Percentiles rank a stretch among this genome's conserved stretches.
phyloP scores from a whole-genome alignment of 306 rosid species.

The Inga leiocalycina region DNA sequence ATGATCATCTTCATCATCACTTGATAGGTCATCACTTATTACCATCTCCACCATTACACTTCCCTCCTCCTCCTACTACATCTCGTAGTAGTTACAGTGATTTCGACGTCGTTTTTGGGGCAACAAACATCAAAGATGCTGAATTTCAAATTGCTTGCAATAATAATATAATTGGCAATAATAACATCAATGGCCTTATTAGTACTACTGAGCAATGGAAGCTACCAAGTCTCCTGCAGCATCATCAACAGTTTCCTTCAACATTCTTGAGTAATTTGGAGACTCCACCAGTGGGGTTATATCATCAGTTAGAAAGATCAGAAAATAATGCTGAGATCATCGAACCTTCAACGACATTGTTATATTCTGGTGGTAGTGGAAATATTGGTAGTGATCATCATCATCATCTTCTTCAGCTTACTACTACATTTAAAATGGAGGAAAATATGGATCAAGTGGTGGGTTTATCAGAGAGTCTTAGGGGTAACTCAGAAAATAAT shows the following conservation, averaged over 20 bases:
- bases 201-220: not conserved
- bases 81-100: constrained; percentile 53
- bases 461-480: constrained; percentile 56
- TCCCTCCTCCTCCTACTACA: constrained; percentile 28
- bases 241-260: constrained; percentile 59
- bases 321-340: not conserved
- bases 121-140: constrained; percentile 30
- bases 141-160: constrained; percentile 48
- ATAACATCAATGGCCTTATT: not conserved
- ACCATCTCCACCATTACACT: constrained; percentile 54
- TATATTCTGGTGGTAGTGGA: constrained; percentile 32
- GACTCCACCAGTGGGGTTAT: constrained; percentile 50
- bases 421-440: constrained; percentile 53
- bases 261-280: constrained; percentile 58
- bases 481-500: constrained; percentile 50
- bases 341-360: not conserved
- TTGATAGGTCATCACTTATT: constrained; percentile 50
- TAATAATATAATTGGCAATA: not conserved
- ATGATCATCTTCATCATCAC: constrained; percentile 15
- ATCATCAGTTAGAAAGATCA: constrained; percentile 50
- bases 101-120: constrained; percentile 42
- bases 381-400: constrained; percentile 22
- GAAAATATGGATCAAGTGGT: constrained; percentile 50
- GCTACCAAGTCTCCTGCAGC: constrained; percentile 40
- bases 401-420: constrained; percentile 30